Evolutionary conservation across 805 yeast species (phyloP).

Genomic region (Candida cerambycidarum): DNA sequence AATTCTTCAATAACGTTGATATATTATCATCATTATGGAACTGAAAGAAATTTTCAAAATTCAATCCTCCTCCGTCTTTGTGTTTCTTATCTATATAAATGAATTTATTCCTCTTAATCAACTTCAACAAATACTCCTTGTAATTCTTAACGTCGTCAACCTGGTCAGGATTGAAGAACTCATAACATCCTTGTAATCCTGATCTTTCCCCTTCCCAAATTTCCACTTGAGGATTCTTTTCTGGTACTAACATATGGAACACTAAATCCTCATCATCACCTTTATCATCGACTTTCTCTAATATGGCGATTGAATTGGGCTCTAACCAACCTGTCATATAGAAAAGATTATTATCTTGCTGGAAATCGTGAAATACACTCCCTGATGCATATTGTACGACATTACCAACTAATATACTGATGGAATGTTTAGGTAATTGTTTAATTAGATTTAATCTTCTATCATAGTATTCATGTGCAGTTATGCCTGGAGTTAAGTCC

Average conservation of each 20-base stretch:
- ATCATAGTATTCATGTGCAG: slow-evolving; percentile 76
- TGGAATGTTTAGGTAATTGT: slow-evolving; percentile 57
- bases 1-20: slow-evolving; percentile 9
- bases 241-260: slow-evolving; percentile 83
- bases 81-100: slow-evolving; percentile 52
- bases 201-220: slow-evolving; percentile 95
- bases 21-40: slow-evolving; percentile 8
- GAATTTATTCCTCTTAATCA: slow-evolving; percentile 48
- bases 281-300: slow-evolving; percentile 59
- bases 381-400: slow-evolving; percentile 80
- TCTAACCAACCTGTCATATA: slow-evolving; percentile 93
- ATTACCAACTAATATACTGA: slow-evolving; percentile 75
- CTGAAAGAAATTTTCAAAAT: slow-evolving; percentile 6
- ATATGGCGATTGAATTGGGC: slow-evolving; percentile 70
- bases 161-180: slow-evolving; percentile 84
- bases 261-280: slow-evolving; percentile 48
- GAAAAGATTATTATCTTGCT: slow-evolving; percentile 85
- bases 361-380: slow-evolving; percentile 86
- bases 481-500: slow-evolving; percentile 83
- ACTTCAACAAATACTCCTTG: slow-evolving; percentile 41
- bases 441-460: slow-evolving; percentile 64
- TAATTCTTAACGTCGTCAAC: slow-evolving; percentile 53
- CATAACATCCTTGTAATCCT: slow-evolving; percentile 79
- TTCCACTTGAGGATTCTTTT: slow-evolving; percentile 72
- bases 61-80: not conserved